Conservation (phyloP, 1,284 basidiomycete genomes). For the Amylostereum chailletii region DNA sequence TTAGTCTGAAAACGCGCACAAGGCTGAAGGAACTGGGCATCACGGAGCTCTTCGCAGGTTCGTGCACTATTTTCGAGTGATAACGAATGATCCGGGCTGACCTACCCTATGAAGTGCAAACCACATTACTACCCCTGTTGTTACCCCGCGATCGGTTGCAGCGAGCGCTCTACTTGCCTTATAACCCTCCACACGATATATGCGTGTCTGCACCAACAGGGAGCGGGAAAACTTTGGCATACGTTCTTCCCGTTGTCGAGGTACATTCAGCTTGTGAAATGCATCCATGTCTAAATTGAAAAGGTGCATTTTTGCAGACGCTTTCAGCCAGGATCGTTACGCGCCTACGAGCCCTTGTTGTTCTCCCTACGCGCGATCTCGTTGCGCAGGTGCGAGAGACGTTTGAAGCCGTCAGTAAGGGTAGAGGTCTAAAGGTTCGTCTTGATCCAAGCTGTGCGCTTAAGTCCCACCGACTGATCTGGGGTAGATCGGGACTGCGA, state of each 20-base stretch:
- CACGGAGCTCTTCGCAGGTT: conserved; percentile 80
- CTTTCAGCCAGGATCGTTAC: conserved; percentile 70
- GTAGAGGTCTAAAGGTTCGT: conserved; percentile 75
- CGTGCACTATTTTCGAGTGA: conserved; percentile 18
- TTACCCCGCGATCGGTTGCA: conserved; percentile 34
- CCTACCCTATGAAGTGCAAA: conserved; percentile 56
- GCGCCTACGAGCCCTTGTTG: conserved; percentile 82
- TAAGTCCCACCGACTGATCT: not conserved
- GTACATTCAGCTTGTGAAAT: conserved; percentile 27
- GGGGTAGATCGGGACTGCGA: conserved; percentile 64
- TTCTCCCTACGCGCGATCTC: conserved; percentile 94
- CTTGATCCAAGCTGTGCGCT: not conserved
- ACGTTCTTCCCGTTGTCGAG: conserved; percentile 89
- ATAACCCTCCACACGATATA: conserved; percentile 68
- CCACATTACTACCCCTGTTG: conserved; percentile 72
- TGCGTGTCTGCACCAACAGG: conserved; percentile 98
- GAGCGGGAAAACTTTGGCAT: conserved; percentile 94
- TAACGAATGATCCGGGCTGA: not conserved
- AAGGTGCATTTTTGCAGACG: conserved; percentile 32
- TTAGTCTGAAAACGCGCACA: conserved; percentile 55
- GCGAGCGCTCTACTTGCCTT: conserved; percentile 62
- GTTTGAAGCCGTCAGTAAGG: conserved; percentile 78
- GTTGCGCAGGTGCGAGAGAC: conserved; percentile 90
- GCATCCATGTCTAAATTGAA: too few relatives aligned
- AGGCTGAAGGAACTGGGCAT: conserved; percentile 72